Percentiles rank a stretch among this genome's conserved stretches.
Conservation (phyloP, 2,329 filamentous ascomycete genomes). For the Pseudogymnoascus sp. region DNA sequence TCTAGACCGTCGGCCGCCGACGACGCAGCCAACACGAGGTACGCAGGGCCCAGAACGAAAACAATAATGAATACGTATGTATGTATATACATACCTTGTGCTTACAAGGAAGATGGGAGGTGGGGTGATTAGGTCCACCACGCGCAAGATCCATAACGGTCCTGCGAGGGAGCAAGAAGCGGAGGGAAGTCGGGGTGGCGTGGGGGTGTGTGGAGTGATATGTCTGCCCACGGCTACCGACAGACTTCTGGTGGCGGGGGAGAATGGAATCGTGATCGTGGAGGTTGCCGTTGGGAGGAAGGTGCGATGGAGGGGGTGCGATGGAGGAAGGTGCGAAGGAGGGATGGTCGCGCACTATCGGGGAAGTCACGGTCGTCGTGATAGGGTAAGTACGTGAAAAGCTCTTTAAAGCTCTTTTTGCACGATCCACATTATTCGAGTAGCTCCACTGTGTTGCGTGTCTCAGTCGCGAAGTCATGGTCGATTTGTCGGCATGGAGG, state of each 20-base stretch:
- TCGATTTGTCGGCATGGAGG: neutral
- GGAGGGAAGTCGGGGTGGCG: neutral
- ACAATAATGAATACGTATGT: neutral
- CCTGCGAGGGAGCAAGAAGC: neutral
- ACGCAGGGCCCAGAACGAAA: neutral
- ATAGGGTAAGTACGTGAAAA: neutral
- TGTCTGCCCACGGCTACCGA: neutral
- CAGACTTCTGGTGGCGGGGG: neutral
- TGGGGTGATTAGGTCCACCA: neutral
- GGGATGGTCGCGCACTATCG: neutral
- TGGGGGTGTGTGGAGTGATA: neutral
- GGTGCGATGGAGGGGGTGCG: neutral
- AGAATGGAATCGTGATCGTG: neutral
- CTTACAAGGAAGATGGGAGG: neutral
- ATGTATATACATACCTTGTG: neutral
- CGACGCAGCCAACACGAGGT: neutral
- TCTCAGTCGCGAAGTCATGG: neutral
- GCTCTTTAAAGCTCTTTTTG: neutral
- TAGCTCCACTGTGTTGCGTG: slow-evolving; percentile 2
- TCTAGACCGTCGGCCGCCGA: neutral
- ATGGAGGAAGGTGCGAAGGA: neutral
- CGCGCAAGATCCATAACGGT: slow-evolving; percentile 1
- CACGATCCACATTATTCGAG: slow-evolving; percentile 1
- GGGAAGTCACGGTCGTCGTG: neutral
- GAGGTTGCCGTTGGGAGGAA: neutral